A percentile compares a stretch with the other conserved stretches of the same genome.
These are phyloP conservation scores for Podaxis sp. DNA, from an alignment of 768 basidiomycete genomes.

Conservation along the genomic window DNA sequence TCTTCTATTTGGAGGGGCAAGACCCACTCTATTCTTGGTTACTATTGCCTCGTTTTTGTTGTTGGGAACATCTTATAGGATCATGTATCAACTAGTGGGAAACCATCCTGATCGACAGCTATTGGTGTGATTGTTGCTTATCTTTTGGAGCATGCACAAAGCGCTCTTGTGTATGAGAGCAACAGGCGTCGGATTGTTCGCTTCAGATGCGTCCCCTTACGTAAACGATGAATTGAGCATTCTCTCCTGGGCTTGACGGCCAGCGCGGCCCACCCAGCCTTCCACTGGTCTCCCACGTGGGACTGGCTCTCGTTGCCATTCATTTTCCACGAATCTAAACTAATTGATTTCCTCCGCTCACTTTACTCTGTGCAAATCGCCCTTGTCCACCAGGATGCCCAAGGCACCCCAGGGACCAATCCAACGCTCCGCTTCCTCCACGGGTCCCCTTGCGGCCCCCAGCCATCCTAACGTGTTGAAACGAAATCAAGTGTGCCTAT, in stretches of 20 bases:
- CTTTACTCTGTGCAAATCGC: neutral
- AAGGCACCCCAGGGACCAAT: slow-evolving; percentile 17
- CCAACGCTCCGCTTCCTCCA: slow-evolving; percentile 24
- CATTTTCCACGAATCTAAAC: slow-evolving; percentile 6
- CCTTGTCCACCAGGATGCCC: slow-evolving; percentile 11
- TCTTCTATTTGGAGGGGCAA: slow-evolving; percentile 7
- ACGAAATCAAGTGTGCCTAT: slow-evolving; percentile 46
- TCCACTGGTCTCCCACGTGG: slow-evolving; percentile 10
- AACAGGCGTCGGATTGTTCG: neutral
- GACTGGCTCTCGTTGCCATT: slow-evolving; percentile 1
- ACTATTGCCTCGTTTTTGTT: neutral
- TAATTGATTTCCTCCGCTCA: neutral
- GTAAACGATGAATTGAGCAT: neutral
- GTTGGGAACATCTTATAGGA: slow-evolving; percentile 5
- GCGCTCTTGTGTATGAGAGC: neutral
- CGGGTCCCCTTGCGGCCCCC: slow-evolving; percentile 26
- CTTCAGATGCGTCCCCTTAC: neutral
- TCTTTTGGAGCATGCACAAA: neutral
- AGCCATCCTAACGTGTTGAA: slow-evolving; percentile 50
- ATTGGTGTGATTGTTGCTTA: neutral
- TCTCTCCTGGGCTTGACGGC: neutral
- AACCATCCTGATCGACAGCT: neutral
- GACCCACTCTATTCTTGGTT: neutral
- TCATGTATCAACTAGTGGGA: slow-evolving; percentile 9
- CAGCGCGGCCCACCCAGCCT: neutral